These are phyloP conservation scores for Microdochium trichocladiopsis DNA, from an alignment of 2,329 filamentous ascomycete genomes.

Conservation along the genomic window DNA sequence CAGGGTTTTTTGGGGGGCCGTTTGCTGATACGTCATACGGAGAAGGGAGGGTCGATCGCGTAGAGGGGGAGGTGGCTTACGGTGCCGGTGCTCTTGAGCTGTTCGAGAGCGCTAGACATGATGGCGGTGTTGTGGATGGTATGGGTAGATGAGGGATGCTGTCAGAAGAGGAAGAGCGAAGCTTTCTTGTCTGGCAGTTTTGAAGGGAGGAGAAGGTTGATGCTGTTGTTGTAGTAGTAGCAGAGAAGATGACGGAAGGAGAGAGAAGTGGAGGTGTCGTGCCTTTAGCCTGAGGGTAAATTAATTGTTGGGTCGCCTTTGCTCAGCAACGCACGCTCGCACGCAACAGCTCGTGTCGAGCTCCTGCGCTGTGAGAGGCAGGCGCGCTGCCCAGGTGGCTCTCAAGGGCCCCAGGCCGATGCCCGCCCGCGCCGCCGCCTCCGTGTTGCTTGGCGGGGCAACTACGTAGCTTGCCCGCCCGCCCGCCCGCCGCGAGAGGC, in stretches of 20 bases:
- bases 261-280: background rate
- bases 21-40: background rate
- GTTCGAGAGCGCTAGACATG: slow-evolving; percentile 89
- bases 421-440: background rate
- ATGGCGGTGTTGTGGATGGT: slow-evolving; percentile 7
- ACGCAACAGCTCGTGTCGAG: background rate
- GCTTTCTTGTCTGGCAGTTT: background rate
- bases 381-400: background rate
- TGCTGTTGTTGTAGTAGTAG: background rate
- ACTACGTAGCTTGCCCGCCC: no score
- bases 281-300: background rate
- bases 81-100: slow-evolving; percentile 95
- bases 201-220: no score
- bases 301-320: background rate
- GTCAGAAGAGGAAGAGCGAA: background rate
- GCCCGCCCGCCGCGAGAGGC: no score
- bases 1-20: background rate
- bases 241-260: background rate
- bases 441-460: no score
- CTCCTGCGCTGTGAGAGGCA: background rate
- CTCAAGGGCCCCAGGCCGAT: background rate
- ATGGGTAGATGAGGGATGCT: background rate
- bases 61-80: slow-evolving; percentile 49
- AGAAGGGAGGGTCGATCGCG: background rate
- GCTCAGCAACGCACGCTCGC: background rate